Base-by-base conservation (phyloP, 371 early-diverging fungal genomes). In the Basidiobolus meristosporus region DNA sequence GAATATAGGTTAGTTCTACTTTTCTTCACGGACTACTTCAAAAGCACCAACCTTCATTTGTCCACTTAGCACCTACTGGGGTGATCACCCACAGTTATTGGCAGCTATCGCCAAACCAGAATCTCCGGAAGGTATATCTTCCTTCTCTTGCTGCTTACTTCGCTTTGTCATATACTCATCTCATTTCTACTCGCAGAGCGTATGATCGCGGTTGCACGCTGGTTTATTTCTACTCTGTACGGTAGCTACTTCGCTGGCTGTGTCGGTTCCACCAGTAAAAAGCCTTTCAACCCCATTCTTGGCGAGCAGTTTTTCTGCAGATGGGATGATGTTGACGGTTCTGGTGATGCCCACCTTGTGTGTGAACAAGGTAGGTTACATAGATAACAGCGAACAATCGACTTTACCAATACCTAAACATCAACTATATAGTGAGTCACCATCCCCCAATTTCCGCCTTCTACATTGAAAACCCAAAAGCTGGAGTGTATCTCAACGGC, bases 271-370 rank as follows among this genome's bases (percentile, higher is more conserved):
- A 26, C 26, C 9, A 26, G 26, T 9, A 88, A 87, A 57, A 96
- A 96, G 52, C 97, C 97, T 3, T 96, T 88, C 56, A 96, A 96
- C 47, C 95, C 97, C 16, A 81, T 90, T 15, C 66, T 96, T 19
- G 95, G 93, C 11, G 97, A 96, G 57, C 70, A 81, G 16, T 92
- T 90, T 56, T 78, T 89, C 21, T 78, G 86, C 43, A 50, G 57
- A 38, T 92, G 76, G 65, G 50, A 56, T 18, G 77, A 77, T 43
- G 56, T 62, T 10, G 82, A 89, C 53, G 66, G 65, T 2, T 66
- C 80, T 18, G 26, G 26, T 26, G 64, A 77, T 20, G 77, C 77
- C 1, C 77, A 68, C 52, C 93, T 80, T 56, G 65, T 92, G 20
- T 77, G 85, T 21, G 97, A 96, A 53, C 97, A 96, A 56, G 26